phyloP scores from a whole-genome alignment of 352 stramenopile species.

The Pythium aquatile region DNA sequence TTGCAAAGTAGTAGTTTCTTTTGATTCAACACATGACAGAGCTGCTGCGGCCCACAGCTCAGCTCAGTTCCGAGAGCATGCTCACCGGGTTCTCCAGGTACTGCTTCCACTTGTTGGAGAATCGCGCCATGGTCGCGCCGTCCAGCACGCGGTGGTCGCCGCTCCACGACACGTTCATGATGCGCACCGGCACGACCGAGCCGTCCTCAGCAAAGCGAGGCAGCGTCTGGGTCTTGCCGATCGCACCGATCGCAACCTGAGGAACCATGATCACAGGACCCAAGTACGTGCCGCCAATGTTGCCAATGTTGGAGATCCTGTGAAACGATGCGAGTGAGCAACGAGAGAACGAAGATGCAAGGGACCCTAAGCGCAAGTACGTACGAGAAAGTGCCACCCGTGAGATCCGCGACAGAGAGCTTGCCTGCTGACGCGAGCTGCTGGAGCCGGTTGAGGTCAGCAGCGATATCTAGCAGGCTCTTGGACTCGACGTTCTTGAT shows the following conservation, averaged over 20 bases:
- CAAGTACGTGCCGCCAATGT: constrained; percentile 98
- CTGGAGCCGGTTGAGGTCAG: constrained; percentile 89
- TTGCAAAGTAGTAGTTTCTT: neutral
- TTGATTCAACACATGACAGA: neutral
- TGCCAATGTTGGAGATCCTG: constrained; percentile 92
- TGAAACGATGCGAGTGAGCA: constrained; percentile 1
- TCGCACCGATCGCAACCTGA: constrained; percentile 96
- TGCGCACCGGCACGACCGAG: constrained; percentile 77
- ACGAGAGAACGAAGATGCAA: constrained; percentile 1
- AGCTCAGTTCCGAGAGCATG: constrained; percentile 92
- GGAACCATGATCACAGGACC: constrained; percentile 94
- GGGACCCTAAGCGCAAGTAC: constrained; percentile 24
- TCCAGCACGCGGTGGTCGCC: constrained; percentile 98
- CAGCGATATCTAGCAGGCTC: constrained; percentile 80
- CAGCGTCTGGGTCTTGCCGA: constrained; percentile 95
- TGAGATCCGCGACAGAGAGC: constrained; percentile 85
- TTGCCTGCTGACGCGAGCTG: constrained; percentile 77
- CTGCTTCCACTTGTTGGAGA: constrained; percentile 96
- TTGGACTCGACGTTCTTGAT: constrained; percentile 91
- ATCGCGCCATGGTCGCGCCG: constrained; percentile 96
- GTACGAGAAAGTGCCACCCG: constrained; percentile 90
- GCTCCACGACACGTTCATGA: constrained; percentile 98
- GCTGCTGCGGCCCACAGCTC: constrained; percentile 10
- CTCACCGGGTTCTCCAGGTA: constrained; percentile 94
- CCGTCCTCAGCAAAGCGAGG: constrained; percentile 91